Evolutionary conservation across 176 grass and related monocot genomes (phyloP).

Genomic region (Poa pratensis): DNA sequence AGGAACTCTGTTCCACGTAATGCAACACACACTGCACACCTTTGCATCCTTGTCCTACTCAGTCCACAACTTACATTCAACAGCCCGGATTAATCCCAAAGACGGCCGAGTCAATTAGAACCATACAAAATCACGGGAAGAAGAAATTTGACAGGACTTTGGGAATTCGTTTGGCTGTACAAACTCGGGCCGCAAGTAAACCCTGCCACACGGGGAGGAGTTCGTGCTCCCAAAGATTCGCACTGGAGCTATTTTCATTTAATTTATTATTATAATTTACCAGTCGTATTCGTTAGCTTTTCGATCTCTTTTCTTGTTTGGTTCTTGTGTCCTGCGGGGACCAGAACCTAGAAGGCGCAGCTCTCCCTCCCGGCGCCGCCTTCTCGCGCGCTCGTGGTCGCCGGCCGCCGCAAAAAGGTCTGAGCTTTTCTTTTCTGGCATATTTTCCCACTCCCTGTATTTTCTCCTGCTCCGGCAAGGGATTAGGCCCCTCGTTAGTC

Average conservation of each 20-base stretch:
- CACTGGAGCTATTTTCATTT: slow-evolving; percentile 13
- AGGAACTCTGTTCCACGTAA: background rate
- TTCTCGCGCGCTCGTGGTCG: background rate
- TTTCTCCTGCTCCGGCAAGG: background rate
- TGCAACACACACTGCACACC: too few relatives aligned
- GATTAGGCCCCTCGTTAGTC: background rate
- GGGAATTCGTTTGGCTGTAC: background rate
- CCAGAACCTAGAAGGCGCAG: slow-evolving; percentile 22
- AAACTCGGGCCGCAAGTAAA: slow-evolving; percentile 15
- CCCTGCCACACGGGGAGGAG: slow-evolving; percentile 6
- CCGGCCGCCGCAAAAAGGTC: slow-evolving; percentile 19
- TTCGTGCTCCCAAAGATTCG: slow-evolving; percentile 50
- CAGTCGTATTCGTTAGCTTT: background rate
- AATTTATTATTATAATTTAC: background rate
- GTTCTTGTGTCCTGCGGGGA: slow-evolving; percentile 1
- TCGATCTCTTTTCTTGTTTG: background rate
- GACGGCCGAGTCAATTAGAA: background rate
- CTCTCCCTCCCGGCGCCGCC: slow-evolving; percentile 12
- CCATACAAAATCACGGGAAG: too few relatives aligned
- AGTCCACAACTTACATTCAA: background rate
- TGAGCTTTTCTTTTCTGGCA: background rate
- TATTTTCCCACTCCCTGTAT: background rate
- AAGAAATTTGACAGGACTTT: background rate
- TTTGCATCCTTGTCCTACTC: too few relatives aligned
- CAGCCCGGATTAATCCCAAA: background rate